A percentile compares a stretch with the other conserved stretches of the same genome.
These are phyloP conservation scores for Penicillium ucsense DNA, from an alignment of 495 filamentous ascomycete genomes.

Conservation along the genomic window DNA sequence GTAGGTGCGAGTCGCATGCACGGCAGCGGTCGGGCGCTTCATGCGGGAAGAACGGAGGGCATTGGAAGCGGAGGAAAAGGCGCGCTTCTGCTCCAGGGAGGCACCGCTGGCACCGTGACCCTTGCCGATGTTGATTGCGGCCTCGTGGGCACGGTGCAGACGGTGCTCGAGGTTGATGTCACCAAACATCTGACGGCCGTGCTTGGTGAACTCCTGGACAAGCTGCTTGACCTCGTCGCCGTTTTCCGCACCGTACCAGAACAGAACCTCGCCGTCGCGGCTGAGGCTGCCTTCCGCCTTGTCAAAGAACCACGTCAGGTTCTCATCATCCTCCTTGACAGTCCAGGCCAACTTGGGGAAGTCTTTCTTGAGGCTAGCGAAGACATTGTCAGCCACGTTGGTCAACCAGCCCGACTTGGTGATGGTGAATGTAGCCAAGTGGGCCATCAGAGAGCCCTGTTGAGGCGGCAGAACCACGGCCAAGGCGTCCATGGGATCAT, in stretches of 20 bases:
- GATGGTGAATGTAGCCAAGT: conserved; percentile 87
- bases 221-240: conserved; percentile 78
- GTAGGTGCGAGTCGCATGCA: conserved; percentile 30
- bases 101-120: conserved; percentile 33
- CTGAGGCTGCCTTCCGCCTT: conserved; percentile 90
- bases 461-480: conserved; percentile 79
- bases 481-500: conserved; percentile 92
- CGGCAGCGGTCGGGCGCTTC: conserved; percentile 19
- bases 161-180: conserved; percentile 82
- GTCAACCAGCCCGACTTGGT: conserved; percentile 93
- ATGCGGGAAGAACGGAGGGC: conserved; percentile 27
- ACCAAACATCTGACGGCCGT: conserved; percentile 83
- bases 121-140: conserved; percentile 48
- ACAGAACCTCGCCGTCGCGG: conserved; percentile 77
- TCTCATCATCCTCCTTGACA: conserved; percentile 95
- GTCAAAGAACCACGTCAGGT: conserved; percentile 97
- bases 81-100: conserved; percentile 50
- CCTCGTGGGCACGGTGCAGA: conserved; percentile 65
- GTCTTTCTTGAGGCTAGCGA: conserved; percentile 86
- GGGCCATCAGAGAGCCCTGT: conserved; percentile 46
- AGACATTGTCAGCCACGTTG: conserved; percentile 96
- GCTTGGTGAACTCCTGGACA: conserved; percentile 76
- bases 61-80: conserved; percentile 51
- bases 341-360: conserved; percentile 90
- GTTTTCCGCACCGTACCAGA: conserved; percentile 89